Base-by-base conservation (phyloP, 805 yeast genomes). In the Sugiyamaella boreocaroliniensis region DNA sequence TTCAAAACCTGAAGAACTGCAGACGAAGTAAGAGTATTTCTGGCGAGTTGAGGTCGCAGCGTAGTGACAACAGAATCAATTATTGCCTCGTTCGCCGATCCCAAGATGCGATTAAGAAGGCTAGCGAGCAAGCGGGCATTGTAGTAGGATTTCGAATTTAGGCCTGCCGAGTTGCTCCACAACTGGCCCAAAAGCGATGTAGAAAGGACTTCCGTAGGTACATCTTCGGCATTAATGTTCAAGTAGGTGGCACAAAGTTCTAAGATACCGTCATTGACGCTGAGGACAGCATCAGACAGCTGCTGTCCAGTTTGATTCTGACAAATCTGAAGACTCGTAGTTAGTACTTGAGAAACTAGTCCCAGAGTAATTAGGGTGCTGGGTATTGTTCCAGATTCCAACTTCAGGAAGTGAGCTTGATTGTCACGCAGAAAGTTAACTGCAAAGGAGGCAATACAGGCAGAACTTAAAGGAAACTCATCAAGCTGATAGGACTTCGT, bases 51-150 rank as follows among this genome's bases (percentile, higher is more conserved):
- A 12, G 48, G 26, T 8, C 42, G 44, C 16, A 49, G 26, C 43
- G 49, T 40, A 7, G 49, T 18, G 9, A 53, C 20, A 4, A 44
- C 15, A 11, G 19, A 26, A 15, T 49, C 52, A 12, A 41, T 48
- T 9, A 40, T 41, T 3, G 47, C 22, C 14, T 40, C 48, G 9
- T 18, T 29, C 2, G 45, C 40, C n/a, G 48, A n/a, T 2, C n/a
- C 37, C 4, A 32, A 32, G 8, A 32, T 32, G n/a, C 37, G 37
- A 32, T 32, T 32, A 9, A 32, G 4, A 32, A 32, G 12, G n/a
- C n/a, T 32, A 32, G 37, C 37, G n/a, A 32, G n/a, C 2, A 32
- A 14, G n/a, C 37, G 37, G 3, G 37, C 37, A 32, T 32, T 4
- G 11, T 32, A 32, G 37, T 32, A 32, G 12, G 37, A 32, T 32